Evolutionary conservation across 129 eudicot genomes (phyloP).

Genomic region (Saussurea involucrata): DNA sequence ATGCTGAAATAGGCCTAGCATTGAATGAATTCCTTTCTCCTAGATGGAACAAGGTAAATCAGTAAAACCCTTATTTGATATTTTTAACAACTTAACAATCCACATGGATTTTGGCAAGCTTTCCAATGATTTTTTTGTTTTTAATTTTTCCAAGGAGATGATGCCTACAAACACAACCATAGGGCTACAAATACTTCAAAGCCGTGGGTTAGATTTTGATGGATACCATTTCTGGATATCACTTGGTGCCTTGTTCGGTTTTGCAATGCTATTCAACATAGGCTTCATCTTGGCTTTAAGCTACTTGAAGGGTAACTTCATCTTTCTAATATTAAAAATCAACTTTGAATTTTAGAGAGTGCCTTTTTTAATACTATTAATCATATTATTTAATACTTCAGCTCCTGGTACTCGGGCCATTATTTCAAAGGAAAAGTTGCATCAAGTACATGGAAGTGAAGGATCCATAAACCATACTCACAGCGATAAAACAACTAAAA

Average conservation of each 20-base stretch:
- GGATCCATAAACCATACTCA: slow-evolving; percentile 20
- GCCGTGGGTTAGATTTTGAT: slow-evolving; percentile 54
- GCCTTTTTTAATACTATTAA: slow-evolving; percentile 3
- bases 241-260: slow-evolving; percentile 53
- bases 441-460: slow-evolving; percentile 37
- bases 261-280: slow-evolving; percentile 50
- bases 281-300: slow-evolving; percentile 61
- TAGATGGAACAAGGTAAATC: slow-evolving; percentile 56
- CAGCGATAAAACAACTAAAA: slow-evolving; percentile 7
- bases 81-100: background rate
- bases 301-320: slow-evolving; percentile 48
- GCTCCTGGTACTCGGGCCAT: slow-evolving; percentile 73
- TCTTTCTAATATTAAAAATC: slow-evolving; percentile 5
- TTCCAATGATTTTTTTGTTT: background rate
- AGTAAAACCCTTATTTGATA: background rate
- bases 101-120: background rate
- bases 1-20: slow-evolving; percentile 59
- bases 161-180: slow-evolving; percentile 49
- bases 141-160: slow-evolving; percentile 22
- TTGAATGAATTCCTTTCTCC: slow-evolving; percentile 61
- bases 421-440: slow-evolving; percentile 57
- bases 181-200: slow-evolving; percentile 54
- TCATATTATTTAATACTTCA: slow-evolving; percentile 30
- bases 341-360: background rate
- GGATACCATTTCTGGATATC: slow-evolving; percentile 59